These are phyloP conservation scores for Phialocephala subalpina DNA, from an alignment of 2,329 filamentous ascomycete species.

Conservation along the genomic window DNA sequence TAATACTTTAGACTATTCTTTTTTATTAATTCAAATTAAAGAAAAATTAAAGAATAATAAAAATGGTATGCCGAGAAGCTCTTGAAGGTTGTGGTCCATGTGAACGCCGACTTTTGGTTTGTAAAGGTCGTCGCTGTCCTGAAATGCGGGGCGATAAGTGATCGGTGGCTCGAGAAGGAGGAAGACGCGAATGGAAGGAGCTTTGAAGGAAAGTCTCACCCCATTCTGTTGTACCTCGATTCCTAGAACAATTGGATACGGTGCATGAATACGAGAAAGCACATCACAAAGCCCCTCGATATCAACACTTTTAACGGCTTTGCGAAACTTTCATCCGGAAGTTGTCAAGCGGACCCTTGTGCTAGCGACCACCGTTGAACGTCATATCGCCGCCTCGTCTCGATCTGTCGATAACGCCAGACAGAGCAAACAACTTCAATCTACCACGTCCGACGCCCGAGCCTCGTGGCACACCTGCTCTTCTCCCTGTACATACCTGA, in stretches of 20 bases:
- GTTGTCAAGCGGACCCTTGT: neutral
- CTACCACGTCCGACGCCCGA: neutral
- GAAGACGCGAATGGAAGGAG: slow-evolving; percentile 33
- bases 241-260: neutral
- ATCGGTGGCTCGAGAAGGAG: slow-evolving; percentile 34
- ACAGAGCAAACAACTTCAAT: slow-evolving; percentile 1
- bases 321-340: neutral
- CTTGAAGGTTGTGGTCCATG: neutral
- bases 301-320: neutral
- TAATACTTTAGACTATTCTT: too few species aligned
- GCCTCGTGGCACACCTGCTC: neutral
- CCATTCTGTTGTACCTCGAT: neutral
- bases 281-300: neutral
- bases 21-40: too few species aligned
- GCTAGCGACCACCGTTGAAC: neutral
- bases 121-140: neutral
- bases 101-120: neutral
- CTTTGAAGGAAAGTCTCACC: neutral
- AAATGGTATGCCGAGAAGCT: too few species aligned
- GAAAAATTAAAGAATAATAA: too few species aligned
- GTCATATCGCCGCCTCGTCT: slow-evolving; percentile 12
- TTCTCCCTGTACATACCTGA: slow-evolving; percentile 1
- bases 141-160: neutral
- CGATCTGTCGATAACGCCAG: slow-evolving; percentile 1
- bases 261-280: neutral